These are phyloP conservation scores for Rubia tinctorum DNA, from an alignment of 305 asterid species.

Conservation along the genomic window DNA sequence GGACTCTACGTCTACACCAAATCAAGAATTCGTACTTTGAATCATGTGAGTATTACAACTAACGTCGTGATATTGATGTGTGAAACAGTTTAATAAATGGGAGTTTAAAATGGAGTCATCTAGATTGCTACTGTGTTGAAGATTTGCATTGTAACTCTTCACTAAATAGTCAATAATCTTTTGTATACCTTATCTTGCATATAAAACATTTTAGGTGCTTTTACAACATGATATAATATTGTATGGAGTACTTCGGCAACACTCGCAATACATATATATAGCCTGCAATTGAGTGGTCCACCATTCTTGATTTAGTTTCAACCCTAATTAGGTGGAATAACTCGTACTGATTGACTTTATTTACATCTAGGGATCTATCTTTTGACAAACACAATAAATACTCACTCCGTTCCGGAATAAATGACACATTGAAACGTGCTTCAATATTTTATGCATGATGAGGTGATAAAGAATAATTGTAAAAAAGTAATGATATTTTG, in stretches of 20 bases:
- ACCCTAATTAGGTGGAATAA: conserved; percentile 13
- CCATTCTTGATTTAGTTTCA: neutral
- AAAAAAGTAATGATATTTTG: too few species aligned
- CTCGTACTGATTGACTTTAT: conserved; percentile 17
- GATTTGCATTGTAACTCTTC: neutral
- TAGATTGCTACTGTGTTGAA: neutral
- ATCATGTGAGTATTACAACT: too few species aligned
- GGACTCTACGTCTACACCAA: too few species aligned
- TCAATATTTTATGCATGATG: too few species aligned
- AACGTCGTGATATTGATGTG: too few species aligned
- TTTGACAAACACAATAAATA: conserved; percentile 1
- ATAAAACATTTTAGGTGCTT: neutral
- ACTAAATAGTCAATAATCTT: neutral
- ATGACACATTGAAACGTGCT: too few species aligned
- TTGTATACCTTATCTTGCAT: neutral
- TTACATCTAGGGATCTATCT: conserved; percentile 5
- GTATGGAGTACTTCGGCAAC: neutral
- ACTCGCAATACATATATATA: neutral
- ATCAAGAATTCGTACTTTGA: too few species aligned
- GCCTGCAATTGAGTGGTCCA: conserved; percentile 12
- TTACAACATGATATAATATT: neutral
- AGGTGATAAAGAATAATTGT: too few species aligned
- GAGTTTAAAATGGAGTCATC: neutral
- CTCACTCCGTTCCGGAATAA: too few species aligned
- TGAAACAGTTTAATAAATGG: too few species aligned